Evolutionary conservation across 306 rosid genomes (phyloP).

Genomic region (Gillenia trifoliata): DNA sequence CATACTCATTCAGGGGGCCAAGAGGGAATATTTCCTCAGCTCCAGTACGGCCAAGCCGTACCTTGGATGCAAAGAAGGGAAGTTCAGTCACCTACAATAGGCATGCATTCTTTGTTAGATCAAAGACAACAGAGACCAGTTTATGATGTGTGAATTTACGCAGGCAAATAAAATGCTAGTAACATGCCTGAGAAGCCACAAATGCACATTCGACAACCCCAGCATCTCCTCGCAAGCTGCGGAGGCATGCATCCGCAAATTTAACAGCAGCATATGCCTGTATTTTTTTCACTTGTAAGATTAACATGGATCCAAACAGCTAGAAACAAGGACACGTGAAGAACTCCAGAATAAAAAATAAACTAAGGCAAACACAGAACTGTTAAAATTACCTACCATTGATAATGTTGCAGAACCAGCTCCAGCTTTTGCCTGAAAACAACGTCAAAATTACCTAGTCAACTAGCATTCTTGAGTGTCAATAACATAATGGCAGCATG

Average conservation of each 20-base stretch:
- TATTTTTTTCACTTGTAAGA: constrained; percentile 10
- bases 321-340: neutral
- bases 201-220: constrained; percentile 78
- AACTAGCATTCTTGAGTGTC: neutral
- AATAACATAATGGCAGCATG: neutral
- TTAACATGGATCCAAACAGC: neutral
- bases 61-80: constrained; percentile 85
- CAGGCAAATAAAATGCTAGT: neutral
- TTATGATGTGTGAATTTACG: neutral
- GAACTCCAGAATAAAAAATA: neutral
- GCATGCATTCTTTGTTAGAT: constrained; percentile 2
- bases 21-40: constrained; percentile 71
- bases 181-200: constrained; percentile 64
- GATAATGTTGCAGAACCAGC: constrained; percentile 98
- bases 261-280: constrained; percentile 93
- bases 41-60: constrained; percentile 77
- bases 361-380: neutral
- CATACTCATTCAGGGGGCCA: constrained; percentile 82
- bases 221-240: constrained; percentile 76
- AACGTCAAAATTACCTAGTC: constrained; percentile 7
- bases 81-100: constrained; percentile 76
- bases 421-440: constrained; percentile 92
- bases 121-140: neutral
- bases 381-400: constrained; percentile 48
- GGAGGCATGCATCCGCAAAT: constrained; percentile 75